These are phyloP conservation scores for Bruguiera parviflora DNA, from an alignment of 345 rosid species.

Conservation along the genomic window DNA sequence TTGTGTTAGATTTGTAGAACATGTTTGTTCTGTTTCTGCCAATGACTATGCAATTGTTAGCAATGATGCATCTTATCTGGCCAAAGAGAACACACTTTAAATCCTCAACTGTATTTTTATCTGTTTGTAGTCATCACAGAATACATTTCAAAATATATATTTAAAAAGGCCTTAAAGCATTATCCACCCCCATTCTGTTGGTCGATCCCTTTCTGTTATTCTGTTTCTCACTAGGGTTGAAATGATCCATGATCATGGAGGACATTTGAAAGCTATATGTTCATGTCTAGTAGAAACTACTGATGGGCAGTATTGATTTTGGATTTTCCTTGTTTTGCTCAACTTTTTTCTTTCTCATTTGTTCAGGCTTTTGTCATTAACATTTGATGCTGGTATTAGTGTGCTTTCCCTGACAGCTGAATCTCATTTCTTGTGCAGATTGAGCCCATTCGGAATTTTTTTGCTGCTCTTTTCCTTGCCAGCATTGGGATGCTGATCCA, in stretches of 20 bases:
- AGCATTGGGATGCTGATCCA: conserved; percentile 91
- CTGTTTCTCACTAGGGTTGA: too few species aligned
- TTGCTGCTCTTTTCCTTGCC: conserved; percentile 91
- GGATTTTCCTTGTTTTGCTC: background rate
- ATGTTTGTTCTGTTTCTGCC: too few species aligned
- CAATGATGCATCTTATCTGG: too few species aligned
- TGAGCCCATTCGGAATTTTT: conserved; percentile 91
- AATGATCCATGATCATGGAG: background rate
- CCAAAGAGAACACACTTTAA: too few species aligned
- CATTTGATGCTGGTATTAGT: background rate
- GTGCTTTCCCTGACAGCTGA: background rate
- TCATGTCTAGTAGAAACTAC: background rate
- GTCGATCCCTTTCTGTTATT: too few species aligned
- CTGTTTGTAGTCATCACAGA: too few species aligned
- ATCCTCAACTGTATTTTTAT: too few species aligned
- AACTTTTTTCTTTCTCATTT: background rate
- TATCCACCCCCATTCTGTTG: too few species aligned
- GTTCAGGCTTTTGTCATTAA: background rate
- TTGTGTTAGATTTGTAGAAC: too few species aligned
- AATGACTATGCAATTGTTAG: too few species aligned
- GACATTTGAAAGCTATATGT: background rate
- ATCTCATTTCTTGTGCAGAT: conserved; percentile 40
- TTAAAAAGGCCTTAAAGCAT: too few species aligned
- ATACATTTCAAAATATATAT: too few species aligned
- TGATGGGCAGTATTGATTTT: background rate